Conservation (phyloP, 2,329 filamentous ascomycete species). For the Penicillium sp. region DNA sequence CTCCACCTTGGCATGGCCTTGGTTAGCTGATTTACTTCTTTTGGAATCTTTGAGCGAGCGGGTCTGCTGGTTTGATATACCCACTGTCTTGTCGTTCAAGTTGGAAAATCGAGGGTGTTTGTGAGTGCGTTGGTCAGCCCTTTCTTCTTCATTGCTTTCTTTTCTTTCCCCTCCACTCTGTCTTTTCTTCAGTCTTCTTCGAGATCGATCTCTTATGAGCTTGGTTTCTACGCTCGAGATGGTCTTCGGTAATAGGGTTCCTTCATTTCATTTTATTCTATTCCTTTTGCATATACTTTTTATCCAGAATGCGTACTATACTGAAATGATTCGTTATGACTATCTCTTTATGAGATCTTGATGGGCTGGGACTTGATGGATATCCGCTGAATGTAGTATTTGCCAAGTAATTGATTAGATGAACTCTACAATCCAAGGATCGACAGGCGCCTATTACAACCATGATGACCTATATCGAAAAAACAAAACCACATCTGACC, state of each 20-base stretch:
- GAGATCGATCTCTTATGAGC: background rate
- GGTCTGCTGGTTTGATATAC: conserved; percentile 7
- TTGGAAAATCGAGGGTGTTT: conserved; percentile 3
- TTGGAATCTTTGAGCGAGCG: conserved; percentile 6
- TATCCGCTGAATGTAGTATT: background rate
- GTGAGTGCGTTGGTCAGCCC: background rate
- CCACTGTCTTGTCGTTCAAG: conserved; percentile 2
- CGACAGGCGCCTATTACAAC: too few species aligned
- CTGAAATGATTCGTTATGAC: background rate
- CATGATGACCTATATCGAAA: too few species aligned
- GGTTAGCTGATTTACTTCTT: background rate
- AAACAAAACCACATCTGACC: too few species aligned
- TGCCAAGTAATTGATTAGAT: too few species aligned
- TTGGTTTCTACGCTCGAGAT: background rate
- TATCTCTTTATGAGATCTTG: background rate
- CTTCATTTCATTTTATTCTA: background rate
- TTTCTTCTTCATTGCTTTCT: background rate
- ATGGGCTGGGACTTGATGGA: background rate
- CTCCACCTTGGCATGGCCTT: background rate
- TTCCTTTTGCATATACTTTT: background rate
- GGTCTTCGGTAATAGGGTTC: background rate
- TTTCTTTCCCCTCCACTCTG: background rate
- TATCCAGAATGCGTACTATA: background rate
- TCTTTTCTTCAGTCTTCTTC: background rate
- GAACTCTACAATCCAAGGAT: too few species aligned